Evolutionary conservation across 805 yeast genomes (phyloP), one percentile per base, ranked within the genome.

Genomic region (Pichia cephalocereana): DNA sequence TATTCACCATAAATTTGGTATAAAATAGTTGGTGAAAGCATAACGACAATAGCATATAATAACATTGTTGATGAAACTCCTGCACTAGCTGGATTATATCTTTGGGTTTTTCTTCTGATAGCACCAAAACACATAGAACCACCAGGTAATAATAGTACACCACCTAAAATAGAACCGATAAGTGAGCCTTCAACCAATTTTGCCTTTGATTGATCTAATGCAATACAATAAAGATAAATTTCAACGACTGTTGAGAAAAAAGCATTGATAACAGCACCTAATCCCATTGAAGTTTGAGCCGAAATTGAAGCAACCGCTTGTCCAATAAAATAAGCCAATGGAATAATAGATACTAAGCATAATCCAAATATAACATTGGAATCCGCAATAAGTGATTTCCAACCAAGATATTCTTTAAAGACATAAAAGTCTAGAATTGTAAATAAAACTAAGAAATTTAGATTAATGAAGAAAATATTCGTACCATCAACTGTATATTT

Each of bases 261-360:
- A 0, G 99, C 99, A 64, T 93, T 93, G 57, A 93, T 89, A 0
- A 90, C 96, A 1, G 99, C 99, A 70, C 98, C 98, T 51, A 93
- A 81, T 30, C 98, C 97, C 99, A 93, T 93, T 0, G 97, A 90
- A 0, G 97, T 87, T 68, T 93, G 99, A 0, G 99, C 98, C 8
- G 96, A 86, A 50, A 93, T 93, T 2, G 98, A 90, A 0, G 99
- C 99, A n/a, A 93, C 99, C 7, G 98, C 98, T 66, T 91, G 98
- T 4, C 99, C 99, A 57, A 93, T 90, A 67, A 89, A 93, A 62
- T 93, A 91, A 0, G 99, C 98, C 55, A 93, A 71, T 8, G 99
- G 99, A 37, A 93, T 77, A 50, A 93, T 87, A 1, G 96, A 86
- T 44, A 85, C 72, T 49, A 93, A 68, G 63, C 96, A 85, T 17